Evolutionary conservation across 2,329 filamentous ascomycete genomes (phyloP).

Genomic region (Fusarium siculi): DNA sequence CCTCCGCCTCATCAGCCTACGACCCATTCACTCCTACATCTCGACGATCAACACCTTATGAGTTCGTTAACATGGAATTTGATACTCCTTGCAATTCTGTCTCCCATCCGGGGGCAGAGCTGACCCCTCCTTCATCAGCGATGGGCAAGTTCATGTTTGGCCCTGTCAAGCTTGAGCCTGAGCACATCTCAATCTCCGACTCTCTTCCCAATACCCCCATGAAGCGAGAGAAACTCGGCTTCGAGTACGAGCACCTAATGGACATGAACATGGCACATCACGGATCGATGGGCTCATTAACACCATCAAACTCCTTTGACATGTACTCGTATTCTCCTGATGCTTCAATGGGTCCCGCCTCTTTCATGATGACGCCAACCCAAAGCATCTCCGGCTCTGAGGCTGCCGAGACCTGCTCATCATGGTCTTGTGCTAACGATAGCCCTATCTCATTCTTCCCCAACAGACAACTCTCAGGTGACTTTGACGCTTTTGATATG

Average conservation of each 20-base stretch:
- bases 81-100: constrained; percentile 46
- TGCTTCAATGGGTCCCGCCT: constrained; percentile 45
- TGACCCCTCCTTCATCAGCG: constrained; percentile 51
- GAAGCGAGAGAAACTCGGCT: constrained; percentile 49
- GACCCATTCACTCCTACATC: constrained; percentile 54
- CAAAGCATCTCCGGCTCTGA: constrained; percentile 54
- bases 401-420: too few species aligned
- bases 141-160: too few species aligned
- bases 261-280: constrained; percentile 51
- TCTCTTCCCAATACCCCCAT: constrained; percentile 51
- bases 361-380: constrained; percentile 55
- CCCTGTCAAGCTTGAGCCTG: constrained; percentile 48
- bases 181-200: constrained; percentile 48
- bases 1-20: constrained; percentile 54
- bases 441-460: too few species aligned
- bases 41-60: constrained; percentile 56
- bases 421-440: too few species aligned
- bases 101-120: constrained; percentile 43
- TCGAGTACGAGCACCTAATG: constrained; percentile 54
- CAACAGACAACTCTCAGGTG: too few species aligned
- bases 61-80: constrained; percentile 51
- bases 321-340: constrained; percentile 51
- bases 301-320: constrained; percentile 50
- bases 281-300: constrained; percentile 51
- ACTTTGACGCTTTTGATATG: too few species aligned